phyloP scores from a whole-genome alignment of 2,329 filamentous ascomycete species.

The Myotisia sp. region DNA sequence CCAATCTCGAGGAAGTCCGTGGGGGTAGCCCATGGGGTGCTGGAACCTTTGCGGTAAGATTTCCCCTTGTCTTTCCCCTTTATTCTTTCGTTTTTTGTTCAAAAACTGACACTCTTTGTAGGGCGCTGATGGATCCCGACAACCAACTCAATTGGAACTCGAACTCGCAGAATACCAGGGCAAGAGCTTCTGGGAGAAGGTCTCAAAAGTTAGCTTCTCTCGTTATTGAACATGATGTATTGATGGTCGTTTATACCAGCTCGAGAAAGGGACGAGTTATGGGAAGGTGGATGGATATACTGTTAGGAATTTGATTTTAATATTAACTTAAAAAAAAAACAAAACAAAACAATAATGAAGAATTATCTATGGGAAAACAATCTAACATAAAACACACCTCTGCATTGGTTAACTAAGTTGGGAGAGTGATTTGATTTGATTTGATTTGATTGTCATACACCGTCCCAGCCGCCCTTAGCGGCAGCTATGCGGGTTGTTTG shows the following conservation, averaged over 20 bases:
- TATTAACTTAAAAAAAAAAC: too few relatives aligned
- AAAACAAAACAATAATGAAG: too few relatives aligned
- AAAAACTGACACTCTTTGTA: constrained; percentile 15
- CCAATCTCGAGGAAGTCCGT: constrained; percentile 63
- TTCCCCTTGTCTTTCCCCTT: constrained; percentile 6
- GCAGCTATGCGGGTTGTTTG: too few relatives aligned
- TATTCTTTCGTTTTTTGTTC: constrained; percentile 1
- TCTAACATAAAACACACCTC: too few relatives aligned
- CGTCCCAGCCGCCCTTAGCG: too few relatives aligned
- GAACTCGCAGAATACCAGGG: constrained; percentile 71
- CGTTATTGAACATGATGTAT: constrained; percentile 26
- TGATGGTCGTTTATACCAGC: background rate
- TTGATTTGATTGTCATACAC: too few relatives aligned
- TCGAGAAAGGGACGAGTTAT: too few relatives aligned
- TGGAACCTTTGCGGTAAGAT: constrained; percentile 63
- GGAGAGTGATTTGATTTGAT: too few relatives aligned
- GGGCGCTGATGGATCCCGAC: constrained; percentile 62
- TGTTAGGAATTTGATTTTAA: too few relatives aligned
- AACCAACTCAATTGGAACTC: constrained; percentile 62
- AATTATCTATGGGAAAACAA: too few relatives aligned
- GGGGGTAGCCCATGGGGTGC: constrained; percentile 88
- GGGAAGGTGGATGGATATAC: too few relatives aligned
- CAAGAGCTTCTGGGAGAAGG: constrained; percentile 63
- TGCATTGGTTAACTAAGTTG: too few relatives aligned
- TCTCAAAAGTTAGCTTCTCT: constrained; percentile 56